Evolutionary conservation across 2,329 filamentous ascomycete genomes (phyloP).

Genomic region (Xylariaceae sp.): DNA sequence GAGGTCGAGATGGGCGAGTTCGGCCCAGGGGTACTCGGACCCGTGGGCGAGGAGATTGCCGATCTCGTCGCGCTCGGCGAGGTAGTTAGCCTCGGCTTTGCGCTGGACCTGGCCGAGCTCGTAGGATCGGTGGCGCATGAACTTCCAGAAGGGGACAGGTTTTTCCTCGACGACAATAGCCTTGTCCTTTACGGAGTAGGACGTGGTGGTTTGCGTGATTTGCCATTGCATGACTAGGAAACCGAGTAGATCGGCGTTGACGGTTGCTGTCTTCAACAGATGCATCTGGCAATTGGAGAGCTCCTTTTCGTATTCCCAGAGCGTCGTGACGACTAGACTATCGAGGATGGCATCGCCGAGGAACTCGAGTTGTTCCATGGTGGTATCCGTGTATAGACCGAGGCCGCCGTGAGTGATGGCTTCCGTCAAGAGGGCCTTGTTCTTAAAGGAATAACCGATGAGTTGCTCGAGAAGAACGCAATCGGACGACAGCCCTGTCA

Average conservation of each 20-base stretch:
- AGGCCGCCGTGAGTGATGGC: conserved; percentile 65
- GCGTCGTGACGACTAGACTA: conserved; percentile 60
- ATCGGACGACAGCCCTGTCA: conserved; percentile 35
- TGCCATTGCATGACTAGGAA: conserved; percentile 63
- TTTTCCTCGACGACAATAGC: conserved; percentile 25
- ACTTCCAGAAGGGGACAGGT: conserved; percentile 58
- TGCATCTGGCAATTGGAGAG: conserved; percentile 62
- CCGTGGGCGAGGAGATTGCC: conserved; percentile 44
- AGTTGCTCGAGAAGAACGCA: conserved; percentile 55
- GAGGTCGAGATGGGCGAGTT: conserved; percentile 58
- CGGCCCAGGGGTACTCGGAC: conserved; percentile 67
- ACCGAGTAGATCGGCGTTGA: conserved; percentile 74
- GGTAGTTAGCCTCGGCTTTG: conserved; percentile 42
- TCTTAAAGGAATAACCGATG: conserved; percentile 66
- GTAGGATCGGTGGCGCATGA: conserved; percentile 55
- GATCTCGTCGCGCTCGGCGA: conserved; percentile 45
- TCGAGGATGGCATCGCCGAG: conserved; percentile 84
- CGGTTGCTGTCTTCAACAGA: conserved; percentile 65
- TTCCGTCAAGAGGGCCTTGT: conserved; percentile 65
- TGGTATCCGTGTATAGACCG: conserved; percentile 36
- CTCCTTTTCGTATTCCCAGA: conserved; percentile 46
- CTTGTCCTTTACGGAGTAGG: conserved; percentile 16
- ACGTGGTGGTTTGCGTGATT: conserved; percentile 31
- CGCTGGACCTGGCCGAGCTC: conserved; percentile 45
- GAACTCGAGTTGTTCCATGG: conserved; percentile 75